These are phyloP conservation scores for Calonectria leucothoes DNA, from an alignment of 2,329 filamentous ascomycete genomes.

Conservation along the genomic window DNA sequence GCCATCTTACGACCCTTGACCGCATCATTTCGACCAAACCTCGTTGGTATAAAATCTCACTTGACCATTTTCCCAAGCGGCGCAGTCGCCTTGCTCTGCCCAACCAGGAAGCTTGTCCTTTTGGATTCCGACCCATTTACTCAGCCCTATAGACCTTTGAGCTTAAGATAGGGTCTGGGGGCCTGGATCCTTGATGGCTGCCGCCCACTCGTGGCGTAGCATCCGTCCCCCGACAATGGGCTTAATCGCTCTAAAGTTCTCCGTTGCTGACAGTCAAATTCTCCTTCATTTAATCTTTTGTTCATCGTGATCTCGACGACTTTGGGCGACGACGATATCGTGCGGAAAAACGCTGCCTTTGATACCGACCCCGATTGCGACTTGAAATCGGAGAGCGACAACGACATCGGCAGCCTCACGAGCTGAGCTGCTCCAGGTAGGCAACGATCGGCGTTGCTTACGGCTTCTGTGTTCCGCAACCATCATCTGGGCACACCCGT, in stretches of 20 bases:
- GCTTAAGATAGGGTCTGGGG: slow-evolving; percentile 20
- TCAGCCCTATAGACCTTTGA: slow-evolving; percentile 39
- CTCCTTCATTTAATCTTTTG: slow-evolving; percentile 23
- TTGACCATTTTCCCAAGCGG: slow-evolving; percentile 24
- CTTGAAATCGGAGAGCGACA: background rate
- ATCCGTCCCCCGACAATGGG: slow-evolving; percentile 32
- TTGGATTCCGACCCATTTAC: slow-evolving; percentile 34
- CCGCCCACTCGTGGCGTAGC: slow-evolving; percentile 43
- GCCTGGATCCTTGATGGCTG: slow-evolving; percentile 30
- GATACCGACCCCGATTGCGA: background rate
- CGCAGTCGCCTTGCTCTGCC: slow-evolving; percentile 22
- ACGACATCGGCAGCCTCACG: background rate
- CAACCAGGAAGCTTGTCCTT: slow-evolving; percentile 27
- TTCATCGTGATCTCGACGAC: slow-evolving; percentile 3
- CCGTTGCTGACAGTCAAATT: slow-evolving; percentile 40
- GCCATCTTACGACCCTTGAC: slow-evolving; percentile 19
- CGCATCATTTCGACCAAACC: slow-evolving; percentile 15
- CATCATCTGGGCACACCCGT: slow-evolving; percentile 15
- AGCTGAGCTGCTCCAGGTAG: background rate
- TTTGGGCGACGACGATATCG: background rate
- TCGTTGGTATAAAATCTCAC: slow-evolving; percentile 16
- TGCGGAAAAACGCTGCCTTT: background rate
- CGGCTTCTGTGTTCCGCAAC: slow-evolving; percentile 21
- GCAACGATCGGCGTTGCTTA: slow-evolving; percentile 9
- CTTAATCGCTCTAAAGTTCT: slow-evolving; percentile 36